Evolutionary conservation across 2,329 filamentous ascomycete species (phyloP).

Genomic region (Neodidymelliopsis sp.): DNA sequence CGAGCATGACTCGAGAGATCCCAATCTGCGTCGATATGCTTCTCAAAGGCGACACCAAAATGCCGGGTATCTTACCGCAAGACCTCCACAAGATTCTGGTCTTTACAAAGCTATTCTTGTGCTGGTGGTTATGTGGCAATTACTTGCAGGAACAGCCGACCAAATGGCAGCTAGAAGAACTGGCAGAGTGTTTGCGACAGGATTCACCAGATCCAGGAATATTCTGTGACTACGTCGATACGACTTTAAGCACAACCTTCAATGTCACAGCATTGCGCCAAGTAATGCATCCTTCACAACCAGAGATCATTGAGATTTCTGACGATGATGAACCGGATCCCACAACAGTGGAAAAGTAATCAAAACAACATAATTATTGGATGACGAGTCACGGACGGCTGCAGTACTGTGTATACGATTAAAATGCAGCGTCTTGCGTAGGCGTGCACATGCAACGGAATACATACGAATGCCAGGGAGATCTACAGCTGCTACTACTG

Average conservation of each 20-base stretch:
- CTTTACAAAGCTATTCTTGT: constrained; percentile 43
- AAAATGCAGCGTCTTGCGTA: too few species aligned
- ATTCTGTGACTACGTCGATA: constrained; percentile 38
- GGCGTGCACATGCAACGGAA: too few species aligned
- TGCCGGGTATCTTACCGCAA: constrained; percentile 34
- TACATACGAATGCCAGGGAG: too few species aligned
- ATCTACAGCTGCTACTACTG: too few species aligned
- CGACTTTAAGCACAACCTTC: constrained; percentile 36
- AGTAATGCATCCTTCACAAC: constrained; percentile 32
- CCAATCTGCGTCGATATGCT: constrained; percentile 35
- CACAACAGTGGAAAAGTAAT: not conserved
- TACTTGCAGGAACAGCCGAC: constrained; percentile 22
- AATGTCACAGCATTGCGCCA: constrained; percentile 28
- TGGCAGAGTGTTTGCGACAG: constrained; percentile 22
- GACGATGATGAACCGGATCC: constrained; percentile 30
- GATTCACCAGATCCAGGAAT: constrained; percentile 21
- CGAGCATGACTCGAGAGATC: constrained; percentile 34
- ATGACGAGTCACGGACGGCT: too few species aligned
- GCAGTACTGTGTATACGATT: too few species aligned
- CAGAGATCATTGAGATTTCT: constrained; percentile 40
- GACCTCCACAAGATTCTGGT: constrained; percentile 36
- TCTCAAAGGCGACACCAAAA: constrained; percentile 20
- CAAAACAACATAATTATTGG: too few species aligned
- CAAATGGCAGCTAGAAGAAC: constrained; percentile 22
- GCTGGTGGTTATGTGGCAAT: constrained; percentile 44